These are phyloP conservation scores for Ophidiomyces ophidiicola DNA, from an alignment of 2,329 filamentous ascomycete species.

Conservation along the genomic window DNA sequence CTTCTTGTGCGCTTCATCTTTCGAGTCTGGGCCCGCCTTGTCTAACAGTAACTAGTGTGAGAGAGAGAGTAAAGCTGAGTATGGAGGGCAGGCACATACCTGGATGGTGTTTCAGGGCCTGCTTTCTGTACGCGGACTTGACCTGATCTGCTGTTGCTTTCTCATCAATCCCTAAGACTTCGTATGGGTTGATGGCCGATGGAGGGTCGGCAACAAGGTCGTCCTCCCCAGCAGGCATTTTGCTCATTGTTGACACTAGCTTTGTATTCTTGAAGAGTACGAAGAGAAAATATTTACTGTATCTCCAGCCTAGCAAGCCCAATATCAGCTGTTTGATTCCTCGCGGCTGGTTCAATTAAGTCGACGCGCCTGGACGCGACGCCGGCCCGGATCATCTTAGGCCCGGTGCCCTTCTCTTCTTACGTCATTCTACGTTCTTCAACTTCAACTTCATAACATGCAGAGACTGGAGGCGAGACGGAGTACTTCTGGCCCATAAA, in stretches of 20 bases:
- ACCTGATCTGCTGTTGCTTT: slow-evolving; percentile 65
- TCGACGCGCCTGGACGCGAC: no score
- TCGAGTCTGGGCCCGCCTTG: slow-evolving; percentile 58
- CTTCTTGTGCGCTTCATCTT: slow-evolving; percentile 59
- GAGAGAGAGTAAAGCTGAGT: not conserved
- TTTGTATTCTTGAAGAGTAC: not conserved
- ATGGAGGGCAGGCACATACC: slow-evolving; percentile 39
- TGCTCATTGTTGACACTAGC: not conserved
- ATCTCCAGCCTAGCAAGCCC: not conserved
- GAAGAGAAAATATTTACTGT: not conserved
- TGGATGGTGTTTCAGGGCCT: slow-evolving; percentile 75
- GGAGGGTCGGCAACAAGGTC: slow-evolving; percentile 50
- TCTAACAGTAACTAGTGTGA: slow-evolving; percentile 38
- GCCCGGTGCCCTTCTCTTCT: no score
- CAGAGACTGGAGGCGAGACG: no score
- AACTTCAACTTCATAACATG: no score
- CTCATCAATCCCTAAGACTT: slow-evolving; percentile 58
- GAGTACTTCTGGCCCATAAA: no score
- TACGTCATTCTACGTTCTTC: no score
- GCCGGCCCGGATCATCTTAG: no score
- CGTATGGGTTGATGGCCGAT: slow-evolving; percentile 63
- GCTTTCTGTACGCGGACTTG: slow-evolving; percentile 83
- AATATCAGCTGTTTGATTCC: no score
- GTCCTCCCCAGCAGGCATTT: slow-evolving; percentile 27
- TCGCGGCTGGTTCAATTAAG: no score